phyloP scores from a whole-genome alignment of 2,329 filamentous ascomycete species.

The Huntiella bhutanensis region DNA sequence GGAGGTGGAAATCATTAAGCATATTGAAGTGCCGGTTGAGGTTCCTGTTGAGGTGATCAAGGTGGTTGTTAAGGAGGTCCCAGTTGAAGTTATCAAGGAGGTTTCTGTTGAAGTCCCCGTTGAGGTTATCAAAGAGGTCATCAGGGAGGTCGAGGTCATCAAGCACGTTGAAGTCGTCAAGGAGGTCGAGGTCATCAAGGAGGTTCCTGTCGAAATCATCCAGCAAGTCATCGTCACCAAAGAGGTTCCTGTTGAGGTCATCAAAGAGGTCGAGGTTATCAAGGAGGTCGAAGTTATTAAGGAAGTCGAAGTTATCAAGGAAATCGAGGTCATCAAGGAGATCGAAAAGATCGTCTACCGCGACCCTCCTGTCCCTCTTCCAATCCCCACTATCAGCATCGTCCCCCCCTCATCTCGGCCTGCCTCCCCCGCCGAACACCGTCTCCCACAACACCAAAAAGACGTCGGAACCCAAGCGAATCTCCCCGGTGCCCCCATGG shows the following conservation, averaged over 20 bases:
- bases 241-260: neutral
- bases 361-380: constrained; percentile 18
- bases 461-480: constrained; percentile 68
- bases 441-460: constrained; percentile 65
- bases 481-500: constrained; percentile 19
- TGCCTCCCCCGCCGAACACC: constrained; percentile 53
- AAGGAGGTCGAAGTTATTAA: constrained; percentile 14
- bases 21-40: neutral
- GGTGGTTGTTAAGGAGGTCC: constrained; percentile 25
- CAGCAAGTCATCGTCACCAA: neutral
- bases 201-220: constrained; percentile 11
- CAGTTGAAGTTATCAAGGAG: constrained; percentile 15
- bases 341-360: constrained; percentile 17
- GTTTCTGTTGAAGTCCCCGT: neutral
- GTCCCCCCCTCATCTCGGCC: constrained; percentile 74
- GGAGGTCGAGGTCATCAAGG: constrained; percentile 13
- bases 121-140: neutral
- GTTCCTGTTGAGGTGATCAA: constrained; percentile 13
- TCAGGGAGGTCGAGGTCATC: neutral
- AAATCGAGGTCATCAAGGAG: neutral
- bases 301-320: constrained; percentile 11
- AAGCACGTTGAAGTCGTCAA: constrained; percentile 9
- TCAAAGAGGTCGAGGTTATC: constrained; percentile 10
- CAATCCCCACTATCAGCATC: constrained; percentile 75
- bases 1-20: neutral